Evolutionary conservation across 2,329 filamentous ascomycete species (phyloP).

Genomic region (Penicillium sp.): DNA sequence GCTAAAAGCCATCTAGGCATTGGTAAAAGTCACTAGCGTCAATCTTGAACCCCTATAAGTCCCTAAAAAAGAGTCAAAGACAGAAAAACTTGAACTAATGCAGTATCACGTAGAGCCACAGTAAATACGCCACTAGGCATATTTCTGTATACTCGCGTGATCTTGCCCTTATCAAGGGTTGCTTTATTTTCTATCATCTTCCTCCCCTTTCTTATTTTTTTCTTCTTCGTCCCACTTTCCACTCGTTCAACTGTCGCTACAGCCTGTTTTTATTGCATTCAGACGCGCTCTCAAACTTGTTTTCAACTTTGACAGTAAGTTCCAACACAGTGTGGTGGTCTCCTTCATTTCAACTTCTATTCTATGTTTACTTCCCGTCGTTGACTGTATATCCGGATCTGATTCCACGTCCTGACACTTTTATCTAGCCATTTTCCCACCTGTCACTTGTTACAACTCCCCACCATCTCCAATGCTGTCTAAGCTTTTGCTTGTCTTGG

Average conservation of each 20-base stretch:
- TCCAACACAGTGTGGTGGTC: conserved; percentile 3
- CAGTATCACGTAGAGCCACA: conserved; percentile 4
- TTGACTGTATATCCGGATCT: not conserved
- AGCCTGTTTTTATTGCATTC: not conserved
- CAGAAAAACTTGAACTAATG: not conserved
- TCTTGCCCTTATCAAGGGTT: conserved; percentile 5
- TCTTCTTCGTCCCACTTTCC: not conserved
- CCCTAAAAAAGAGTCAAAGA: not conserved
- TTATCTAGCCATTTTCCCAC: not conserved
- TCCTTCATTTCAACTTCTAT: conserved; percentile 16
- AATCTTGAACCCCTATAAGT: not conserved
- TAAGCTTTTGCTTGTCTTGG: conserved; percentile 31
- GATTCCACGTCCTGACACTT: not conserved
- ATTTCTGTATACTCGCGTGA: conserved; percentile 12
- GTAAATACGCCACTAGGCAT: conserved; percentile 1
- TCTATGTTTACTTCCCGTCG: conserved; percentile 1
- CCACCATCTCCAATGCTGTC: conserved; percentile 23
- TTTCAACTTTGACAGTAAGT: conserved; percentile 8
- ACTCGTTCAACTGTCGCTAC: conserved; percentile 5
- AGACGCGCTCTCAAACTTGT: not conserved
- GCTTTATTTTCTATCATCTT: conserved; percentile 6
- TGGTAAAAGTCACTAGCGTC: not conserved
- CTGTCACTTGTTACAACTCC: conserved; percentile 4
- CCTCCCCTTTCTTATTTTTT: conserved; percentile 2
- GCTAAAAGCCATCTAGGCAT: not conserved